phyloP scores from a whole-genome alignment of 2,329 filamentous ascomycete genomes.

The Colletotrichum chlorophyti region DNA sequence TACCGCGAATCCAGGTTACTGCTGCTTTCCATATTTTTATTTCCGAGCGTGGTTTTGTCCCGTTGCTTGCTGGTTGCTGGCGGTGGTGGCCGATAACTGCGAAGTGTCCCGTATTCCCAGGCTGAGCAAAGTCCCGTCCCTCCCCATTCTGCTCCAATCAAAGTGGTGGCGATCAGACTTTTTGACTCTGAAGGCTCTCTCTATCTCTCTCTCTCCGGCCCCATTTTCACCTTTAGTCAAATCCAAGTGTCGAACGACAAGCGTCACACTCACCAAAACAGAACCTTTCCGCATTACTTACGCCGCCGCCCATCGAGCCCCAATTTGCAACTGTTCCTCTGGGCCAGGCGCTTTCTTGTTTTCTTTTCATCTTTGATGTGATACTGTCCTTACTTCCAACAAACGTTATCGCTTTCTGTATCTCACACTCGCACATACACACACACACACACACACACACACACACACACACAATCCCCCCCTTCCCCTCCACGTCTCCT shows the following conservation, averaged over 20 bases:
- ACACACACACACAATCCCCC: too few species aligned
- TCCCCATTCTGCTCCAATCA: constrained; percentile 41
- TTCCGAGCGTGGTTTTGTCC: too few species aligned
- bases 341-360: constrained; percentile 28
- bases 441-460: constrained; percentile 1
- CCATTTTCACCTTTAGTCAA: constrained; percentile 28
- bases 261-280: constrained; percentile 25
- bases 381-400: constrained; percentile 2
- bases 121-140: constrained; percentile 6
- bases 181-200: constrained; percentile 33
- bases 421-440: background rate
- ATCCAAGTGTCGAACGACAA: constrained; percentile 24
- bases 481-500: too few species aligned
- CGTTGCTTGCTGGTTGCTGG: background rate
- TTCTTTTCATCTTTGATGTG: constrained; percentile 21
- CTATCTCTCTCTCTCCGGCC: too few species aligned
- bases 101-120: constrained; percentile 11
- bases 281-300: constrained; percentile 25
- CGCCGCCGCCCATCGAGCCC: constrained; percentile 20
- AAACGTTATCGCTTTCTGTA: too few species aligned
- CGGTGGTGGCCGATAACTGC: background rate
- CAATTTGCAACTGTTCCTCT: constrained; percentile 14
- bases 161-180: constrained; percentile 42
- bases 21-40: too few species aligned
- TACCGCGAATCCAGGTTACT: too few species aligned